Base-by-base conservation (phyloP, 768 basidiomycete genomes). In the Pleurotus cornucopiae region DNA sequence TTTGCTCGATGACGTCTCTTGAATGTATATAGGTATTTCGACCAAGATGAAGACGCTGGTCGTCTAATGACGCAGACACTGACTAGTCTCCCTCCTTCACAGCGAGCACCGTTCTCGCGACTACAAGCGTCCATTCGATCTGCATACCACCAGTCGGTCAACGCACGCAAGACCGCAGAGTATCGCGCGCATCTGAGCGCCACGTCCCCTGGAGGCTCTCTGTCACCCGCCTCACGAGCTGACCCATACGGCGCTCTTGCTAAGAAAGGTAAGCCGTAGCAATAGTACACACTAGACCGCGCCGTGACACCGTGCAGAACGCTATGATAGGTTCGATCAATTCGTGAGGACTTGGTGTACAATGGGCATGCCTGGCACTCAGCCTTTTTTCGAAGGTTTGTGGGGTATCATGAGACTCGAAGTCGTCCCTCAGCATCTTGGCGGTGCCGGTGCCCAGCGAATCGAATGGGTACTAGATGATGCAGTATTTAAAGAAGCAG, bases 391-490 rank as follows among this genome's bases (percentile, higher is more conserved):
- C 68, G 72, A 85, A 79, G 62, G 74, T 49, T 69, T 88, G 47
- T 95, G 89, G 86, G 90, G 86, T 6, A 74, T 88, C 57, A 79
- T 95, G 76, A 81, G 91, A 58, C 73, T 93, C 39, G 91, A 94
- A 66, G 83, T 85, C 43, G 78, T 94, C 45, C 91, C 92, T 48
- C 83, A 86, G 65, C 79, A 81, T 45, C 76, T 91, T 40, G 92
- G 94, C 46, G 93, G 94, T 54, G 89, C 89, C 34, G 94, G 91
- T 46, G 68, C 70, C 30, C 76, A 75, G 63, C 76, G 81, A 62
- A 84, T 95, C 54, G 81, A 89, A 63, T 96, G 94, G 94, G 91
- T 94, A 74, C 75, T 95, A 18, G 94, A 96, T 69, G 94, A 96
- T 74, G 92, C 92, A 16, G 91, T 95, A 13, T 92, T 95, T 73